phyloP scores from a whole-genome alignment of 1,284 basidiomycete species.

The Volvariella volvacea region DNA sequence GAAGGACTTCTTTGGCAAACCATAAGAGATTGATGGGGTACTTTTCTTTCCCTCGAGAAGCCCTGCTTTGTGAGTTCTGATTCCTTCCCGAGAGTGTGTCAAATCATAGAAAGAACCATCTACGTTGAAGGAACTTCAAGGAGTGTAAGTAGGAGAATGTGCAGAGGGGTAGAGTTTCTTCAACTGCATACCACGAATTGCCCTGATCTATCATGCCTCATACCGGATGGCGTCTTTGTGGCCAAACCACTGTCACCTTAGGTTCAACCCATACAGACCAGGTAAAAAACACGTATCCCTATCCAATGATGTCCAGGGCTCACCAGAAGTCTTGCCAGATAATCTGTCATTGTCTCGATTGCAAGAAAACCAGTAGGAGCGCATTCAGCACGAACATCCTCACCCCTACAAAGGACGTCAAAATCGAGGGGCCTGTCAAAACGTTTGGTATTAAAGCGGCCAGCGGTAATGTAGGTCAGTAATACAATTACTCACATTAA shows the following conservation, averaged over 20 bases:
- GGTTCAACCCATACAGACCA: slow-evolving; percentile 17
- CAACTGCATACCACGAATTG: too few relatives aligned
- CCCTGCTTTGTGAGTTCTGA: too few relatives aligned
- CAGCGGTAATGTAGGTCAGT: slow-evolving; percentile 8
- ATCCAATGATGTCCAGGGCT: background rate
- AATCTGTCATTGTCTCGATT: slow-evolving; percentile 11
- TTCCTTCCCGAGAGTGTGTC: too few relatives aligned
- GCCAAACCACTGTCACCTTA: slow-evolving; percentile 20
- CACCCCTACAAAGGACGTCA: slow-evolving; percentile 6
- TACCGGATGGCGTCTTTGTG: slow-evolving; percentile 26
- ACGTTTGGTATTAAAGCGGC: slow-evolving; percentile 5
- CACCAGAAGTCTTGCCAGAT: slow-evolving; percentile 14
- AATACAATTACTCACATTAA: too few relatives aligned
- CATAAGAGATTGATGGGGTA: too few relatives aligned
- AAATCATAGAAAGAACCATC: too few relatives aligned
- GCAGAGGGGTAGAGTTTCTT: too few relatives aligned
- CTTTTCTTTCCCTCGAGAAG: too few relatives aligned
- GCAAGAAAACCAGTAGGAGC: slow-evolving; percentile 8
- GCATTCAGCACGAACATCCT: slow-evolving; percentile 11
- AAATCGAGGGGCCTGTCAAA: slow-evolving; percentile 10
- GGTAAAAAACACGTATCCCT: slow-evolving; percentile 7
- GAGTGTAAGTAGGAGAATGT: too few relatives aligned
- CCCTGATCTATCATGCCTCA: slow-evolving; percentile 12
- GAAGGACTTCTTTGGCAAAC: too few relatives aligned
- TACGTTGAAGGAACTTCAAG: too few relatives aligned